Evolutionary conservation across 192 early-diverging fungal species (phyloP), one percentile per base, ranked within the genome.

Genomic region (Oehlia diaphana): DNA sequence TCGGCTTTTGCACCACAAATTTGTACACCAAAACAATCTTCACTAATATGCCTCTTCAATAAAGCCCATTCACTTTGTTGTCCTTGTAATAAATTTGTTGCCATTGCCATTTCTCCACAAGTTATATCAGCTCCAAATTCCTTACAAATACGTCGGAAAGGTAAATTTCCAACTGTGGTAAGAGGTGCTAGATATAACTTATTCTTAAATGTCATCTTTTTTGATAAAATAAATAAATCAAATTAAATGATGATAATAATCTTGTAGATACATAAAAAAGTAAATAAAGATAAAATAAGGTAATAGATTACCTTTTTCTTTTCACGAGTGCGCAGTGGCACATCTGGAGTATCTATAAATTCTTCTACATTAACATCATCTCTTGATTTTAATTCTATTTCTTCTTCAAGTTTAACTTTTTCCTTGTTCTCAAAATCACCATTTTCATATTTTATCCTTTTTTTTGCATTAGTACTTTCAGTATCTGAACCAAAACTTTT

Each of bases 91-190:
- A 94, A 78, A 74, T 93, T 93, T 37, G 74, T 53, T 3, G 92
- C 93, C 80, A 91, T 83, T 0, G 94, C 94, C 98, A 98, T 98
- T 84, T 98, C 98, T 49, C 94, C 95, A 80, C 97, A 98, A 6
- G 98, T 99, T 53, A 99, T 94, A 82, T 97, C 97, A 8, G 94
- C 96, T 58, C 98, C 98, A 81, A 93, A 97, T 13, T 84, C 90
- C 84, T 98, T 98, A 85, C 96, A 97, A 33, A 98, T 88, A 21
- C 97, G 91, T 13, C 98, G 90, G 89, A 99, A 99, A 39, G 98
- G 98, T 67, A 99, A 84, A 84, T 99, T 98, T 50, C 98, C 98
- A 33, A 99, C 96, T 3, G 97, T 99, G 0, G 98, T 99, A 77
- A 99, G 85, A 9, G 98, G 98, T 13, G 96, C 98, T 68, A 98